Conservation (phyloP, 2,329 filamentous ascomycete genomes). For the Diaporthe citrichinensis region DNA sequence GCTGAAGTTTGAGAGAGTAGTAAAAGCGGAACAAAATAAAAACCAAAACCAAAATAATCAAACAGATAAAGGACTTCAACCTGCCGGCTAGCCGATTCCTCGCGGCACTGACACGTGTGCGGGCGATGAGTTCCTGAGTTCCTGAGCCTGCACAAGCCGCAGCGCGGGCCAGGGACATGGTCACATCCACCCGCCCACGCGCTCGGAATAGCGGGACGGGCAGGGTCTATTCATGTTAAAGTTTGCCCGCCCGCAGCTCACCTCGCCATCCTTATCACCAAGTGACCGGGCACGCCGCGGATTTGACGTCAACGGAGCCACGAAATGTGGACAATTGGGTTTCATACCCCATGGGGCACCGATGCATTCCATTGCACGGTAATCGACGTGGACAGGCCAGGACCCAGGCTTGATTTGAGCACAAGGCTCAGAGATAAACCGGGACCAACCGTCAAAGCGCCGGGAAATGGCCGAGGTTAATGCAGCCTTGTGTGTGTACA, state of each 20-base stretch:
- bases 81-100: no score
- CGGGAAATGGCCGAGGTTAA: slow-evolving; percentile 25
- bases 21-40: neutral
- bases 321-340: slow-evolving; percentile 17
- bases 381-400: neutral
- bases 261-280: neutral
- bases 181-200: neutral
- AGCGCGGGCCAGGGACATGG: neutral
- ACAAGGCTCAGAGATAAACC: neutral
- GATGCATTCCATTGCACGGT: slow-evolving; percentile 5
- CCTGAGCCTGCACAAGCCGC: slow-evolving; percentile 16
- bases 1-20: neutral
- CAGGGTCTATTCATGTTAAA: slow-evolving; percentile 17
- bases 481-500: slow-evolving; percentile 20
- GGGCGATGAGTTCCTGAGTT: neutral
- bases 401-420: neutral
- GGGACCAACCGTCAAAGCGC: slow-evolving; percentile 16
- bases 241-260: slow-evolving; percentile 12
- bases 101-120: neutral
- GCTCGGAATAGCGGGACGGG: slow-evolving; percentile 13
- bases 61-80: neutral
- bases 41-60: neutral
- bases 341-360: slow-evolving; percentile 29
- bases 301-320: slow-evolving; percentile 12
- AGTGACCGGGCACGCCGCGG: slow-evolving; percentile 11